Percentiles rank a stretch among this genome's conserved stretches.
These are phyloP conservation scores for Beauveria rudraprayagi DNA, from an alignment of 2,329 filamentous ascomycete genomes.

Conservation along the genomic window DNA sequence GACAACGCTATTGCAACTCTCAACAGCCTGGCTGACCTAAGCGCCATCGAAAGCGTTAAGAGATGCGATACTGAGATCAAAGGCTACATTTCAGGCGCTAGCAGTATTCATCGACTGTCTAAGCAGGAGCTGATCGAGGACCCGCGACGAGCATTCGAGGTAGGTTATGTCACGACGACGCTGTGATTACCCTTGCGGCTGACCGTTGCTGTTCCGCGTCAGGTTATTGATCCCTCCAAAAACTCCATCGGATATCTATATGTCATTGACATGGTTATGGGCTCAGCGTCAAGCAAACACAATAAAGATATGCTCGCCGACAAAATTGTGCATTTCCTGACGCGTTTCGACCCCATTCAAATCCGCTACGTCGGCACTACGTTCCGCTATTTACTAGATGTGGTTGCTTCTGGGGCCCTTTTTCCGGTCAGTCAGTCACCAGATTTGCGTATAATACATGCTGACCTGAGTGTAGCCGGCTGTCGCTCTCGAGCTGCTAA, in stretches of 20 bases:
- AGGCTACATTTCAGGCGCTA: constrained; percentile 30
- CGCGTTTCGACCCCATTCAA: constrained; percentile 42
- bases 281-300: constrained; percentile 21
- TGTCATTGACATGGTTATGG: constrained; percentile 35
- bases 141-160: constrained; percentile 34
- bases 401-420: constrained; percentile 29
- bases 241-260: constrained; percentile 46
- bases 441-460: not conserved
- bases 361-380: constrained; percentile 40
- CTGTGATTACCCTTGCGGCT: constrained; percentile 10
- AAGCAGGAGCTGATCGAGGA: constrained; percentile 24
- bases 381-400: constrained; percentile 37
- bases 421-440: constrained; percentile 30
- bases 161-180: constrained; percentile 14
- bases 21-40: constrained; percentile 32
- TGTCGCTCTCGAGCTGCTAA: constrained; percentile 37
- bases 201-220: constrained; percentile 4
- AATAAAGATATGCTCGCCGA: constrained; percentile 29
- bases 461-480: constrained; percentile 30
- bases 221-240: constrained; percentile 39
- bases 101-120: constrained; percentile 28
- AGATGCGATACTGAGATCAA: constrained; percentile 33
- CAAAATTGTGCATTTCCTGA: constrained; percentile 36
- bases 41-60: constrained; percentile 20
- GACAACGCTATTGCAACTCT: constrained; percentile 25